phyloP scores from a whole-genome alignment of 805 yeast genomes.

The Saccharomycodes ludwigii region DNA sequence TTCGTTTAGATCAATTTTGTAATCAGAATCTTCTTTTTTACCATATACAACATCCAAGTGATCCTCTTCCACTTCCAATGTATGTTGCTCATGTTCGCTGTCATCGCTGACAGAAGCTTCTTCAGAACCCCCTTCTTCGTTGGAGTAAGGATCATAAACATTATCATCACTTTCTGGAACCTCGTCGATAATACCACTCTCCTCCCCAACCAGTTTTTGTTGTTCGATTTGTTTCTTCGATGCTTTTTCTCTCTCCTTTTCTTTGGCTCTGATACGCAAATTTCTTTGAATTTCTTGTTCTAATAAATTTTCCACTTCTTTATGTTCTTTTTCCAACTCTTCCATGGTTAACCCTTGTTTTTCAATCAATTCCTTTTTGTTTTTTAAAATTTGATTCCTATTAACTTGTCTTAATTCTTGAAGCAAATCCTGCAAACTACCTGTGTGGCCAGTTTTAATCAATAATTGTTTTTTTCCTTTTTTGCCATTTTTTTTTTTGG shows the following conservation, averaged over 20 bases:
- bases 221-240: slow-evolving; percentile 10
- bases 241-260: slow-evolving; percentile 24
- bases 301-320: slow-evolving; percentile 22
- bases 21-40: slow-evolving; percentile 15
- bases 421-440: slow-evolving; percentile 23
- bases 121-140: slow-evolving; percentile 5
- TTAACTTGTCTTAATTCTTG: slow-evolving; percentile 30
- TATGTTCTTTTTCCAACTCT: slow-evolving; percentile 27
- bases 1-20: slow-evolving; percentile 9
- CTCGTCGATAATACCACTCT: slow-evolving; percentile 4
- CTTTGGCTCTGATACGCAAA: slow-evolving; percentile 31
- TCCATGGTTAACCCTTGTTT: slow-evolving; percentile 31
- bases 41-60: slow-evolving; percentile 17
- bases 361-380: slow-evolving; percentile 34
- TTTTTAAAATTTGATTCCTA: slow-evolving; percentile 35
- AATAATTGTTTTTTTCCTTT: slow-evolving; percentile 3
- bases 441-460: slow-evolving; percentile 2
- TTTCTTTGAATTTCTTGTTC: slow-evolving; percentile 41
- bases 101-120: slow-evolving; percentile 14
- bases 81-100: slow-evolving; percentile 10
- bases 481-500: slow-evolving; percentile 12
- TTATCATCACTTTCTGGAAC: slow-evolving; percentile 13
- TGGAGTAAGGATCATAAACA: slow-evolving; percentile 3
- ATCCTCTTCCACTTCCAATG: slow-evolving; percentile 10
- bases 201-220: slow-evolving; percentile 7